phyloP scores from a whole-genome alignment of 2,329 filamentous ascomycete species.

The Calonectria naviculata region DNA sequence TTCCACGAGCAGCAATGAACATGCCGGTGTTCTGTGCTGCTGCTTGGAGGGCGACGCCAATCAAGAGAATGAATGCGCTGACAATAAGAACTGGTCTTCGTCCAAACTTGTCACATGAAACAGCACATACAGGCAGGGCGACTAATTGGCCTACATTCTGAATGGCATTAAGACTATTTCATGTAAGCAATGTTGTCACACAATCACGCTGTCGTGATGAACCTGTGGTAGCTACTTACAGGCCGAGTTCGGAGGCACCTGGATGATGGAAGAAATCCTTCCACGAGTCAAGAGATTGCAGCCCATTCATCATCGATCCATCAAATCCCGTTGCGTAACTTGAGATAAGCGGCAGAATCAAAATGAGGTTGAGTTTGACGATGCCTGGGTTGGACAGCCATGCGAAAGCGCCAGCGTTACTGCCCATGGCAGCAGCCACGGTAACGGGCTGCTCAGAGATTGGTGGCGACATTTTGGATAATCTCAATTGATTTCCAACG shows the following conservation, averaged over 20 bases:
- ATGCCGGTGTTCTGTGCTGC: constrained; percentile 8
- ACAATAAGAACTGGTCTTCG: not conserved
- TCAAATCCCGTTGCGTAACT: constrained; percentile 29
- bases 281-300: constrained; percentile 4
- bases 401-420: not conserved
- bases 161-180: constrained; percentile 26
- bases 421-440: not conserved
- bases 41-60: not conserved
- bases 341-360: constrained; percentile 8
- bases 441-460: not conserved
- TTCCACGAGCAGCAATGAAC: constrained; percentile 53
- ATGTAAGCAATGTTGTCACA: not conserved
- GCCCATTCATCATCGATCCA: constrained; percentile 28
- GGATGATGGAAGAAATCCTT: constrained; percentile 1
- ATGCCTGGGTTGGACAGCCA: constrained; percentile 11
- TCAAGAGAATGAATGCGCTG: not conserved
- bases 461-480: not conserved
- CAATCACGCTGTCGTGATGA: not conserved
- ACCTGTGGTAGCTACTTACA: not conserved
- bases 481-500: too few relatives aligned
- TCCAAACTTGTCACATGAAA: constrained; percentile 14
- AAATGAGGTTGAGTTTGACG: constrained; percentile 12
- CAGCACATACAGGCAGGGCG: constrained; percentile 26
- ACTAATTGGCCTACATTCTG: constrained; percentile 33
- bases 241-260: constrained; percentile 1